Base-by-base conservation (phyloP, 2,329 filamentous ascomycete genomes). In the Colletotrichum simmondsii region DNA sequence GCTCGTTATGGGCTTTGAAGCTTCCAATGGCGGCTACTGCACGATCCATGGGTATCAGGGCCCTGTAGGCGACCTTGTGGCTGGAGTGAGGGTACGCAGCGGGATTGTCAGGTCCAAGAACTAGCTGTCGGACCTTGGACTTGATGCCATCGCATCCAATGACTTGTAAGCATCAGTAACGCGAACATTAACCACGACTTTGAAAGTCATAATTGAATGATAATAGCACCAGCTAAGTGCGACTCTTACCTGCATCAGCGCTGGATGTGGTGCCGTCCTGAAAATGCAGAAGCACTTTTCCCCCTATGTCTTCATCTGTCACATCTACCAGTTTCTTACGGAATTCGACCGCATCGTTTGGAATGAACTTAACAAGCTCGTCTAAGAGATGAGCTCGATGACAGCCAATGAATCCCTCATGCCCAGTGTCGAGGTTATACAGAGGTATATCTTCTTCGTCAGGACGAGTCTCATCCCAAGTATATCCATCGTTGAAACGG, bases 141-240 rank as follows among this genome's bases (percentile, higher is more conserved):
- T 79, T 80, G 76, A 92, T 89, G 0, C 90, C 90, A 78, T 92
- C 90, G 75, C 89, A 91, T 1, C 88, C 73, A 81, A 93, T 82
- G 0, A 91, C 58, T 60, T 14, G 24, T 56, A 12, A 28, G n/a
- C n/a, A 54, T 26, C 24, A 54, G 22, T 3, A 26, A 6, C 52
- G 12, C 19, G 14, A 3, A 42, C 37, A 19, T 7, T 42, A 42
- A 19, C 1, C 3, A 42, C 7, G 4, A 2, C 30, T 30, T 30
- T 37, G 35, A 5, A 37, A 37, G 12, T 16, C 12, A 37, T 14
- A 16, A 14, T 12, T 16, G 5, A 37, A 37, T 14, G 35, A 37
- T 12, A 1, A 12, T 4, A 14, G 14, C 35, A 37, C 16, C 35
- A 37, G 12, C 16, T 2, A 5, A 5, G n/a, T 8, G 22, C 12